Evolutionary conservation across 768 basidiomycete genomes (phyloP).

Genomic region (Mycena rebaudengoi): DNA sequence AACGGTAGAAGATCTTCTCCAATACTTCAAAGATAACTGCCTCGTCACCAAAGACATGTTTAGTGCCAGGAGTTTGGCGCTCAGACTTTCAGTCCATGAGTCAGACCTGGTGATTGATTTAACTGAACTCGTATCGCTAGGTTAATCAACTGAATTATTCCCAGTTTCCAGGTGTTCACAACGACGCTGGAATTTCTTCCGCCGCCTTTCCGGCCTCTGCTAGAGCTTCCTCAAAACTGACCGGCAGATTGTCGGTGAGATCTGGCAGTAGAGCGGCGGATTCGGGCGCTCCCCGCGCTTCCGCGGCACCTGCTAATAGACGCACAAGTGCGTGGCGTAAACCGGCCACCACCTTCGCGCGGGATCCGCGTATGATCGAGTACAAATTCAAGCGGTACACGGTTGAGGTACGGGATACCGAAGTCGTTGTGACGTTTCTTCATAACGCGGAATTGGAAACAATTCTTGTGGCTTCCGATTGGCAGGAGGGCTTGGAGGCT

Average conservation of each 20-base stretch:
- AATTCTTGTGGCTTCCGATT: constrained; percentile 6
- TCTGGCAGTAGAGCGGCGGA: too few species aligned
- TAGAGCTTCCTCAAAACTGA: too few species aligned
- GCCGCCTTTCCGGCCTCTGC: too few species aligned
- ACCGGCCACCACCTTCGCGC: not conserved
- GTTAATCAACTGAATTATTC: not conserved
- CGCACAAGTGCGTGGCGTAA: not conserved
- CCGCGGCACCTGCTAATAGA: not conserved
- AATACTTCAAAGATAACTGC: not conserved
- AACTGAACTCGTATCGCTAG: not conserved
- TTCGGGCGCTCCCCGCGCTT: not conserved
- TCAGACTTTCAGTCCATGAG: not conserved
- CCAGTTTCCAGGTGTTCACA: not conserved
- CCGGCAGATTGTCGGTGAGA: too few species aligned
- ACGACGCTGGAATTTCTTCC: too few species aligned
- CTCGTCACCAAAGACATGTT: not conserved
- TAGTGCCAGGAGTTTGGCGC: not conserved
- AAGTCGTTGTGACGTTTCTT: not conserved
- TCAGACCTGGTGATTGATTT: not conserved
- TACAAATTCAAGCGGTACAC: not conserved
- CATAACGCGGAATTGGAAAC: not conserved
- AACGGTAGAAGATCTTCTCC: not conserved
- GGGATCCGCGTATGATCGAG: not conserved
- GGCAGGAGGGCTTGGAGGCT: not conserved
- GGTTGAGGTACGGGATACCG: too few species aligned